Base-by-base conservation (phyloP, 805 yeast genomes). In the Lipomyces yamadae region DNA sequence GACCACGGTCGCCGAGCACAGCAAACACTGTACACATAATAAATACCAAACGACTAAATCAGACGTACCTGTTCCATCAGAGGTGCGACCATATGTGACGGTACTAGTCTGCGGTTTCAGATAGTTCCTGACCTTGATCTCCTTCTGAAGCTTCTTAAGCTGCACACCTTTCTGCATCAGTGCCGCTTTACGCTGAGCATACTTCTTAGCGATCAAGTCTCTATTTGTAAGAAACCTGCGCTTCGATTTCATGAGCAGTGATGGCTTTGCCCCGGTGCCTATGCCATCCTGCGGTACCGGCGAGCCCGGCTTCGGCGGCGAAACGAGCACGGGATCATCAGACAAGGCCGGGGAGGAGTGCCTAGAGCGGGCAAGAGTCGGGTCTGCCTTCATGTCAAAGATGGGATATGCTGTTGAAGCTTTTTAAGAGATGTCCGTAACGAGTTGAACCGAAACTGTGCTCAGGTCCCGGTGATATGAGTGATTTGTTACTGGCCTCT, bases 1-100 rank as follows among this genome's bases (percentile, higher is more conserved):
- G 18, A 42, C 13, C 48, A 11, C 13, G 48, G 18, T 1, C 18
- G 58, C 8, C 24, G 10, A 18, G 60, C 53, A 18, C 64, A 60
- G 24, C 67, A 35, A n/a, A 33, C 24, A 35, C 4, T 5, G 30
- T 24, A 15, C 48, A 42, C 18, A n/a, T 15, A 15, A 42, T 60
- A 52, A 56, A 24, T 8, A 30, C 5, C 24, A n/a, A 29, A 24
- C 24, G 29, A 3, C 10, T 29, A 30, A 24, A 18, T 13, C n/a
- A 39, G 1, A 62, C 73, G 29, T 66, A 68, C 72, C 73, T 35
- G 72, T 70, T 10, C 79, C 79, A 37, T 74, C 75, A 29, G 79
- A 77, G 39, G 77, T 73, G 29, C 70, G 69, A 5, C 79, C 79
- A 32, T 63, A 67, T 18, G 68, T 63, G 50, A 66, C 70, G 53